phyloP scores from a whole-genome alignment of 2,329 filamentous ascomycete genomes.

The Tolypocladium amazonense region DNA sequence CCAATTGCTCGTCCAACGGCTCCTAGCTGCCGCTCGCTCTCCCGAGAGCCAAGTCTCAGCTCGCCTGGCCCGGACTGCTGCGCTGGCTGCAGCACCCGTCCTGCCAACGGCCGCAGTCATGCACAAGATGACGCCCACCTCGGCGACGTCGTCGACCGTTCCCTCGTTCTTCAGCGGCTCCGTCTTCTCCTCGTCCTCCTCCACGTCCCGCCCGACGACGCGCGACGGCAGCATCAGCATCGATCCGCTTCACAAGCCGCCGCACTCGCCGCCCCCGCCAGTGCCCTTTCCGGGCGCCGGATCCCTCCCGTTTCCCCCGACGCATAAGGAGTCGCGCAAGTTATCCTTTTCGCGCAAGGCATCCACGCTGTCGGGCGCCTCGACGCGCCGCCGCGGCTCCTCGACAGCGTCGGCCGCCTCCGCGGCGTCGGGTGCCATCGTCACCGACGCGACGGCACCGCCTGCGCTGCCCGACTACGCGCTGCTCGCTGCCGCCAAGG shows the following conservation, averaged over 20 bases:
- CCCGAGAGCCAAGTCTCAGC: not conserved
- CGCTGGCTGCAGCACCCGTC: not conserved
- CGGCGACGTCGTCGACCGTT: slow-evolving; percentile 11
- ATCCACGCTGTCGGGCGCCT: slow-evolving; percentile 34
- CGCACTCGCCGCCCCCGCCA: not conserved
- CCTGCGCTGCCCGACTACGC: slow-evolving; percentile 45
- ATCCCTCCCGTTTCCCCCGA: slow-evolving; percentile 21
- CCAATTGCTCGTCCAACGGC: not conserved
- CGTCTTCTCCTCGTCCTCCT: slow-evolving; percentile 20
- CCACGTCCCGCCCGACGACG: slow-evolving; percentile 22
- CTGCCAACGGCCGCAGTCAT: not conserved
- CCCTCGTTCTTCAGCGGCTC: slow-evolving; percentile 26
- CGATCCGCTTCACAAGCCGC: not conserved
- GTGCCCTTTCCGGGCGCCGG: slow-evolving; percentile 11
- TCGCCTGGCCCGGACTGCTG: not conserved
- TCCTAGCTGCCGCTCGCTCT: not conserved
- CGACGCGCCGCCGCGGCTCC: slow-evolving; percentile 28
- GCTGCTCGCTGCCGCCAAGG: slow-evolving; percentile 36
- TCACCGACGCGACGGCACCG: slow-evolving; percentile 35
- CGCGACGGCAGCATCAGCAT: slow-evolving; percentile 18
- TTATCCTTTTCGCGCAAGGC: slow-evolving; percentile 43
- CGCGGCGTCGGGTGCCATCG: slow-evolving; percentile 22
- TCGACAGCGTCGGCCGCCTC: slow-evolving; percentile 23
- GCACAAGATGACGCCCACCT: not conserved
- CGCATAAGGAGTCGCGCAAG: slow-evolving; percentile 31